A percentile compares a stretch with the other conserved stretches of the same genome.
These are phyloP conservation scores for Boletus vermiculosoides DNA, from an alignment of 768 basidiomycete species.

Conservation along the genomic window DNA sequence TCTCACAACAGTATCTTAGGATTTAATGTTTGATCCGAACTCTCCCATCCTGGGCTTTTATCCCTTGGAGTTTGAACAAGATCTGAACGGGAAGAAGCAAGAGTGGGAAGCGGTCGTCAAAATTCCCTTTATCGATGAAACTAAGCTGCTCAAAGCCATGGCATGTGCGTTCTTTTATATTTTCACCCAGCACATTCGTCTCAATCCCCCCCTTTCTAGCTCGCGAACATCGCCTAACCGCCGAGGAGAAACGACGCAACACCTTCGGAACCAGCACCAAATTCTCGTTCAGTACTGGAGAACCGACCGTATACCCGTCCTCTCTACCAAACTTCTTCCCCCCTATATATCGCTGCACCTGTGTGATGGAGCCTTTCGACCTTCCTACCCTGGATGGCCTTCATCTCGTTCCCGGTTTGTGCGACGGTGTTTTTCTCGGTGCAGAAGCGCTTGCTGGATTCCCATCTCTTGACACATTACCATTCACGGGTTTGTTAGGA, in stretches of 20 bases:
- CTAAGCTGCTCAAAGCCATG: slow-evolving; percentile 80
- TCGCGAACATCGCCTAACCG: slow-evolving; percentile 72
- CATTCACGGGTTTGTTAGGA: slow-evolving; percentile 71
- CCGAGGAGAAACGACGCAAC: slow-evolving; percentile 77
- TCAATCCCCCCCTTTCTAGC: slow-evolving; percentile 40
- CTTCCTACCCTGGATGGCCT: slow-evolving; percentile 85
- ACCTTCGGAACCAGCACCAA: slow-evolving; percentile 73
- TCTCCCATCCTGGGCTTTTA: slow-evolving; percentile 96
- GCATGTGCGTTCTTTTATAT: slow-evolving; percentile 40
- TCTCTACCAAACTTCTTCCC: slow-evolving; percentile 97
- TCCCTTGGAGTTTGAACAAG: slow-evolving; percentile 85
- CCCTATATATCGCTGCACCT: slow-evolving; percentile 74
- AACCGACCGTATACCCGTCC: slow-evolving; percentile 77
- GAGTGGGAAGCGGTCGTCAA: slow-evolving; percentile 99
- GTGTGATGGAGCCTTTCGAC: slow-evolving; percentile 78
- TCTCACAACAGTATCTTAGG: slow-evolving; percentile 43
- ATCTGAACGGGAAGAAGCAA: slow-evolving; percentile 96
- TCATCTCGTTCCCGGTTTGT: slow-evolving; percentile 81
- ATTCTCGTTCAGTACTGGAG: slow-evolving; percentile 66
- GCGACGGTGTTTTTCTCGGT: slow-evolving; percentile 87
- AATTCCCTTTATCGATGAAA: slow-evolving; percentile 94
- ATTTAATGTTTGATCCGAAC: slow-evolving; percentile 80
- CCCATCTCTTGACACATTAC: slow-evolving; percentile 90
- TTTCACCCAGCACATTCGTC: not conserved
- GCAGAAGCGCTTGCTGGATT: slow-evolving; percentile 89